Base-by-base conservation (phyloP, 495 filamentous ascomycete species). In the Trichoderma orchidacearum region DNA sequence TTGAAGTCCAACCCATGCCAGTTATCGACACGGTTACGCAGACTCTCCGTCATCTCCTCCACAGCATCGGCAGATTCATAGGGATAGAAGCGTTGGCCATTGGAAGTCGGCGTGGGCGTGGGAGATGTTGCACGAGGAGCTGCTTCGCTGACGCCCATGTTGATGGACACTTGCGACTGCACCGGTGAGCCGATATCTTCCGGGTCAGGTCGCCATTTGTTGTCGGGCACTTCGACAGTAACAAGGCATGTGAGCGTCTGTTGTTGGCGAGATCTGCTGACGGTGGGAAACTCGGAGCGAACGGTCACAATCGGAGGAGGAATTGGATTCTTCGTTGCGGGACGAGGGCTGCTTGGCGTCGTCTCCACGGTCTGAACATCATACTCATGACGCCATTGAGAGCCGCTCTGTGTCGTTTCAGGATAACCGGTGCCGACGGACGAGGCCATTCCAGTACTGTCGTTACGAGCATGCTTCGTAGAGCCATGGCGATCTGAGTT, bases 1-100 rank as follows among this genome's bases (percentile, higher is more conserved):
- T 21, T 56, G 66, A 96, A 97, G 64, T 99, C 94, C n/a, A 97
- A 75, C 0, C 93, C 94, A 67, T 99, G 93, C 93, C 93, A 99
- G 62, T 99, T 96, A 59, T 99, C 93, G 18, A 97, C 93, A 32
- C 89, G 83, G 41, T 76, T 80, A 51, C 87, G 83, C 57, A 99
- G 70, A 60, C 85, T 87, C 64, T 97, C 90, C 2, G 91, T 94
- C 63, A 95, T 84, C 56, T 89, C 85, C 30, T 90, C 83, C 57
- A 98, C 65, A 12, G 81, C 82, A 62, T 94, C 89, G 12, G 70
- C 75, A 50, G 70, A 80, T 60, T 81, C 78, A 29, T 81, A 81
- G 8, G 78, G 78, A 54, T 78, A 78, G 61, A 81, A 81, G 18
- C 41, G 41, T 13, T 18, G 18, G 21, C 21, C 41, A 23, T 74